Evolutionary conservation across 164 flowering plant species (phyloP).

Genomic region (Tetracentron sinense): DNA sequence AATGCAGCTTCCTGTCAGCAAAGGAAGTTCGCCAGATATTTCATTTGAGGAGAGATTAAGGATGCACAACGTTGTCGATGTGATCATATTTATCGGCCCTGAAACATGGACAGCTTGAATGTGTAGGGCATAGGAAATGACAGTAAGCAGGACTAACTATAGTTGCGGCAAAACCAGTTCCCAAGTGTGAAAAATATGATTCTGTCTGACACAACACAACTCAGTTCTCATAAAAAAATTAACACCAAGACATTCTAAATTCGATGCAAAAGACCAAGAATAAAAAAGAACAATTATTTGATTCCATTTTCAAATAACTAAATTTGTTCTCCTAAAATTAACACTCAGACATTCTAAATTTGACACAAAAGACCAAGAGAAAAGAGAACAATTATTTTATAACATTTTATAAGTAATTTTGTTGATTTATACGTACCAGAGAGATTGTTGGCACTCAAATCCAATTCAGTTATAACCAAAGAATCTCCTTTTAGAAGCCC

Average conservation of each 20-base stretch:
- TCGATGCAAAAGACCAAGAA: background rate
- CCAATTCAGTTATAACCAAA: slow-evolving; percentile 65
- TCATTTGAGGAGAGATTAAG: slow-evolving; percentile 84
- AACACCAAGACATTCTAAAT: no score
- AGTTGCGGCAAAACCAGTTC: background rate
- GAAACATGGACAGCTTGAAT: slow-evolving; percentile 24
- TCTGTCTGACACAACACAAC: no score
- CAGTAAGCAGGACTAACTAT: slow-evolving; percentile 1
- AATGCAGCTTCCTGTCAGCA: slow-evolving; percentile 67
- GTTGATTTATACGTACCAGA: slow-evolving; percentile 51
- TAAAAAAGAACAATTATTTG: background rate
- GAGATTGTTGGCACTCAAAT: slow-evolving; percentile 90
- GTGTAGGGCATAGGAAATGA: slow-evolving; percentile 1
- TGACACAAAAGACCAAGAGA: background rate
- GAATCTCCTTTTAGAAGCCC: slow-evolving; percentile 78
- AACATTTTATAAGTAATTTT: background rate
- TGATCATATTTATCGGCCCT: slow-evolving; percentile 73
- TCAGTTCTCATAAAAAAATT: no score
- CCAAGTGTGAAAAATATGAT: no score
- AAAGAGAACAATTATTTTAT: background rate
- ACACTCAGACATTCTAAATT: no score
- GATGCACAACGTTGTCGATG: slow-evolving; percentile 58
- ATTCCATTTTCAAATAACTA: background rate
- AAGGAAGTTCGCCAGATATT: slow-evolving; percentile 81
- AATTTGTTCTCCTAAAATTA: background rate